These are phyloP conservation scores for Verruconis gallopava DNA, from an alignment of 2,329 filamentous ascomycete genomes.

Conservation along the genomic window DNA sequence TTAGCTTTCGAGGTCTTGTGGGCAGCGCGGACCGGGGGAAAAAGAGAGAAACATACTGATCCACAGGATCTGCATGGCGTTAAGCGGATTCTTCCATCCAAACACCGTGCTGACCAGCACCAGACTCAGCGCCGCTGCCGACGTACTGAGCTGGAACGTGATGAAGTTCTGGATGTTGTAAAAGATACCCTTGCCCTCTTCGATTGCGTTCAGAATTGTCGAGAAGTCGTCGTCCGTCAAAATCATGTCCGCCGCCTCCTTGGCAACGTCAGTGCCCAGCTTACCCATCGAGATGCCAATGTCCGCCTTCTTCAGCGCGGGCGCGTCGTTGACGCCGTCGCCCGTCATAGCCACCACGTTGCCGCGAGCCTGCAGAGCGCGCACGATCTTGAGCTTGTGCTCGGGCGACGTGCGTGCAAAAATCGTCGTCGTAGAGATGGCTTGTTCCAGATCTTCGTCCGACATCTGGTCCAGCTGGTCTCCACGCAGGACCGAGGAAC, in stretches of 20 bases:
- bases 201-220: slow-evolving; percentile 86
- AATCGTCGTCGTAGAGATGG: slow-evolving; percentile 79
- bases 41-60: slow-evolving; percentile 59
- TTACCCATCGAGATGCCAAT: slow-evolving; percentile 97
- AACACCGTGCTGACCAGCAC: slow-evolving; percentile 87
- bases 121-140: slow-evolving; percentile 79
- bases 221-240: slow-evolving; percentile 81
- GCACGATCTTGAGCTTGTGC: slow-evolving; percentile 95
- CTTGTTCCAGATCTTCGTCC: slow-evolving; percentile 67
- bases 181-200: slow-evolving; percentile 98
- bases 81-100: slow-evolving; percentile 88
- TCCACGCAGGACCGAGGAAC: slow-evolving; percentile 66
- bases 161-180: slow-evolving; percentile 99
- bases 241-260: slow-evolving; percentile 92
- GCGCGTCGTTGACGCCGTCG: slow-evolving; percentile 95
- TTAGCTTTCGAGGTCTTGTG: slow-evolving; percentile 17
- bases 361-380: slow-evolving; percentile 77
- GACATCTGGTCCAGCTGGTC: slow-evolving; percentile 91
- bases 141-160: slow-evolving; percentile 95
- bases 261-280: slow-evolving; percentile 91
- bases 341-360: slow-evolving; percentile 99
- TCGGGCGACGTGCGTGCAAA: slow-evolving; percentile 95
- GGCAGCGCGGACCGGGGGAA: too few species aligned
- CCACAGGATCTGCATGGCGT: slow-evolving; percentile 99
- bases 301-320: slow-evolving; percentile 90